phyloP scores from a whole-genome alignment of 2,329 filamentous ascomycete genomes.

The Aspergillus neoniger region DNA sequence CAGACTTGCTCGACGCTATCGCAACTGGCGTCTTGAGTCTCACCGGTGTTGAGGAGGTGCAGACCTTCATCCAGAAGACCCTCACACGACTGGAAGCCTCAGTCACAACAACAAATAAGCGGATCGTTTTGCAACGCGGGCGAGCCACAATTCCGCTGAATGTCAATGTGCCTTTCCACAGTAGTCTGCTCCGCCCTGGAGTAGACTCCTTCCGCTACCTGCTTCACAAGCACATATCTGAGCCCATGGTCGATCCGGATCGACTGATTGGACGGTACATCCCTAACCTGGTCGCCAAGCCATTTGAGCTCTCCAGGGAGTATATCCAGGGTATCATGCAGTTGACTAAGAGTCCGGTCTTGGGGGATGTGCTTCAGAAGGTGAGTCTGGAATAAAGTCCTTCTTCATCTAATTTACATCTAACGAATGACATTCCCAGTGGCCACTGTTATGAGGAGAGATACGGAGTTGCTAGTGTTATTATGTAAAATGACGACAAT shows the following conservation, averaged over 20 bases:
- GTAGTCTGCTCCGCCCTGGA: background rate
- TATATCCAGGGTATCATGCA: background rate
- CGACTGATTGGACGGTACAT: background rate
- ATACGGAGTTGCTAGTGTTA: no score
- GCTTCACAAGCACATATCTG: background rate
- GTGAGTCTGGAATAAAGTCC: no score
- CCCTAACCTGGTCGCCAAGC: background rate
- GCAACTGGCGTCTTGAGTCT: no score
- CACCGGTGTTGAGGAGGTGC: no score
- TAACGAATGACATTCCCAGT: no score
- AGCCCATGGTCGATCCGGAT: background rate
- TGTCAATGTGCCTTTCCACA: constrained; percentile 10
- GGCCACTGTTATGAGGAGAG: no score
- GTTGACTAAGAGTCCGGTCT: background rate
- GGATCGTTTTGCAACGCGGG: background rate
- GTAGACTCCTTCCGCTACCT: constrained; percentile 1
- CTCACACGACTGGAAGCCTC: no score
- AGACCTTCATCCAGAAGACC: no score
- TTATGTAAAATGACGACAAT: no score
- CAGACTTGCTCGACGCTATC: no score
- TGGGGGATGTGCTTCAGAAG: background rate
- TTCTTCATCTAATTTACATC: no score
- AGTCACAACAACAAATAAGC: background rate
- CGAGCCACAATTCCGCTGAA: background rate
- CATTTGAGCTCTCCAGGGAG: background rate